A percentile compares a stretch with the other conserved stretches of the same genome.
Evolutionary conservation across 768 basidiomycete genomes (phyloP).

Genomic region (Plicaturopsis crispa): DNA sequence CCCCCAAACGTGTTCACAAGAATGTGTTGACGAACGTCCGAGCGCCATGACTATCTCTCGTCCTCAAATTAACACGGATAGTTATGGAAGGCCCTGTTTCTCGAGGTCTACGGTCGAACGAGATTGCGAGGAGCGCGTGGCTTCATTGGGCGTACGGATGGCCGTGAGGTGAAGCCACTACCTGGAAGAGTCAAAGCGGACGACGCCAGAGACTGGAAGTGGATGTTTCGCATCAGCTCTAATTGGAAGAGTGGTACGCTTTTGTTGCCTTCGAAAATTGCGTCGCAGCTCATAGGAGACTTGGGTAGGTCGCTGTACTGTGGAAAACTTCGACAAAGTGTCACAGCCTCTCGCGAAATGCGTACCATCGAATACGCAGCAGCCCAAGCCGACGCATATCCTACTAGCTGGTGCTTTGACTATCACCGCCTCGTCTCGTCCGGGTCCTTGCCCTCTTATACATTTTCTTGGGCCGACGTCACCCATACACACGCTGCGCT

Average conservation of each 20-base stretch:
- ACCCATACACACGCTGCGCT: conserved; percentile 32
- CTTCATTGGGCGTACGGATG: conserved; percentile 47
- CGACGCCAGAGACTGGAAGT: conserved; percentile 63
- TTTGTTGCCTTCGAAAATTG: conserved; percentile 10
- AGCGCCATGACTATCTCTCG: no score
- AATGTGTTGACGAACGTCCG: no score
- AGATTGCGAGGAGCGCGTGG: conserved; percentile 65
- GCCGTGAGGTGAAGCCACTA: conserved; percentile 49
- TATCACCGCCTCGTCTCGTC: conserved; percentile 45
- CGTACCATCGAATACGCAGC: conserved; percentile 3
- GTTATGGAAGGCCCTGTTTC: conserved; percentile 66
- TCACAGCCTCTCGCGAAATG: no score
- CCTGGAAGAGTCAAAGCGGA: conserved; percentile 41
- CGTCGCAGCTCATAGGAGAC: conserved; percentile 12
- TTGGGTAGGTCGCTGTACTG: conserved; percentile 60
- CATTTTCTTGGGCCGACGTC: conserved; percentile 26
- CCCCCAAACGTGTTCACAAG: no score
- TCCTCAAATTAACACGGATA: no score
- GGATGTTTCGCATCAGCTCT: conserved; percentile 79
- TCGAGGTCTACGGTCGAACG: conserved; percentile 56
- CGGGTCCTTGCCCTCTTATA: conserved; percentile 25
- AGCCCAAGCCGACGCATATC: conserved; percentile 29
- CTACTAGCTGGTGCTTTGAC: conserved; percentile 54
- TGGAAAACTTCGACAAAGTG: conserved; percentile 25
- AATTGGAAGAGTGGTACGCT: conserved; percentile 73